A percentile compares a stretch with the other conserved stretches of the same genome.
These are phyloP conservation scores for Mycena latifolia DNA, from an alignment of 768 basidiomycete species.

Conservation along the genomic window DNA sequence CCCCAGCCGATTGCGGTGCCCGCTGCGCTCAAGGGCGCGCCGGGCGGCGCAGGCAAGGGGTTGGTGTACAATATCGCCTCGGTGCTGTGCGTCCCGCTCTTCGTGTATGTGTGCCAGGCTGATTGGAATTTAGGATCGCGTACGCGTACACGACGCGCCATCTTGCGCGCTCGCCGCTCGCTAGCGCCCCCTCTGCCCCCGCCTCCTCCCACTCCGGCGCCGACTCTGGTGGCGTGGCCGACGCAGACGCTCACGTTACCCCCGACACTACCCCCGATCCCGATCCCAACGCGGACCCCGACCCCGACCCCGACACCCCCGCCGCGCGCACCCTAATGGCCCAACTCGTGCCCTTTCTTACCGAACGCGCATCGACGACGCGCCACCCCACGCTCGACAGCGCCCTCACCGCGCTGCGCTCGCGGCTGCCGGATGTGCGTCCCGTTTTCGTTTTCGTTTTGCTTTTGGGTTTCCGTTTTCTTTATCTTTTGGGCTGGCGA, in stretches of 20 bases:
- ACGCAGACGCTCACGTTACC: too few relatives aligned
- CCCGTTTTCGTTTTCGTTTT: constrained; percentile 1
- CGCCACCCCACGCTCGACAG: constrained; percentile 63
- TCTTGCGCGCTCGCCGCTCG: constrained; percentile 69
- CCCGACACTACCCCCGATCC: too few relatives aligned
- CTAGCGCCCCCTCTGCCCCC: too few relatives aligned
- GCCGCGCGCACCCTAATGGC: constrained; percentile 64
- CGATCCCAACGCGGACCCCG: too few relatives aligned
- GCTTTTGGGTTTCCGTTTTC: background rate
- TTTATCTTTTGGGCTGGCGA: background rate
- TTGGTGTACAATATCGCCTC: constrained; percentile 79
- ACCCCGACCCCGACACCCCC: constrained; percentile 22
- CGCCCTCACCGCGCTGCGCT: constrained; percentile 75
- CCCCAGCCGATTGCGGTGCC: background rate
- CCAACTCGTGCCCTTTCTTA: constrained; percentile 73
- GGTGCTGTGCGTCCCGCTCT: constrained; percentile 8
- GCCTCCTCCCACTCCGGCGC: constrained; percentile 5
- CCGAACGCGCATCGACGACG: constrained; percentile 68
- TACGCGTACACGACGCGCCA: constrained; percentile 78
- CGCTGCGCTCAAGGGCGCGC: constrained; percentile 30
- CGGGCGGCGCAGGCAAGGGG: constrained; percentile 51
- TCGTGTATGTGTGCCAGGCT: background rate
- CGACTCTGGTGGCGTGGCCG: constrained; percentile 52
- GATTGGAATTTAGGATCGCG: too few relatives aligned
- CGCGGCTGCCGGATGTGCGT: constrained; percentile 69